A percentile compares a stretch with the other conserved stretches of the same genome.
Conservation (phyloP, 768 basidiomycete genomes). For the Dentipellis sp. region DNA sequence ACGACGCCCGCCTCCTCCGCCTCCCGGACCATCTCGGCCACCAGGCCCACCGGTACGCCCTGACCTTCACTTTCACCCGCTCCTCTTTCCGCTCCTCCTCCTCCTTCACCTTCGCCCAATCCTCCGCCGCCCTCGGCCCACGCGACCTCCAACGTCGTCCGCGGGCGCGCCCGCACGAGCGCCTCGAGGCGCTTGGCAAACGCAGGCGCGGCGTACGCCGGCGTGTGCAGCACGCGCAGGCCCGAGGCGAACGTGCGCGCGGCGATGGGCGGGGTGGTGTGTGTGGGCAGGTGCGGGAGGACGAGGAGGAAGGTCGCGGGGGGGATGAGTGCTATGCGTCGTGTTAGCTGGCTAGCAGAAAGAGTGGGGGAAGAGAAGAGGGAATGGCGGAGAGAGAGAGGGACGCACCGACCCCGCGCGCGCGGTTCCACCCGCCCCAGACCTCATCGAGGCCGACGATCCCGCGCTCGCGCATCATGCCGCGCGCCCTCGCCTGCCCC, state of each 20-base stretch:
- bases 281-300: constrained; percentile 52
- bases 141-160: constrained; percentile 65
- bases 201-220: constrained; percentile 55
- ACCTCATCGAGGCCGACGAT: constrained; percentile 86
- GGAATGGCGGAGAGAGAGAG: not conserved
- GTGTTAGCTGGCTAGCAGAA: not conserved
- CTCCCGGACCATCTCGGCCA: constrained; percentile 67
- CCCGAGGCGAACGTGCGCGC: constrained; percentile 66
- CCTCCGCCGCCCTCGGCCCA: too few relatives aligned
- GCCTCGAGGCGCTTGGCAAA: constrained; percentile 62
- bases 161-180: constrained; percentile 28
- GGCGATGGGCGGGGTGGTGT: constrained; percentile 61
- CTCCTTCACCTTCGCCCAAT: too few relatives aligned
- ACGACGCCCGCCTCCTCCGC: constrained; percentile 65
- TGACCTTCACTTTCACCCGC: too few relatives aligned
- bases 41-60: constrained; percentile 62
- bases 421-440: constrained; percentile 95
- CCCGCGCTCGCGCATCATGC: constrained; percentile 73
- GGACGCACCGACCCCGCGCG: constrained; percentile 75
- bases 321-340: constrained; percentile 67
- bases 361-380: not conserved
- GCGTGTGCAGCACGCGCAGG: constrained; percentile 76
- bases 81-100: too few relatives aligned
- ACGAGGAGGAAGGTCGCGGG: constrained; percentile 79
- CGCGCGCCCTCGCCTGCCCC: constrained; percentile 29